A percentile compares a stretch with the other conserved stretches of the same genome.
phyloP scores from a whole-genome alignment of 306 rosid genomes.

The Cicer pinnatifidum region DNA sequence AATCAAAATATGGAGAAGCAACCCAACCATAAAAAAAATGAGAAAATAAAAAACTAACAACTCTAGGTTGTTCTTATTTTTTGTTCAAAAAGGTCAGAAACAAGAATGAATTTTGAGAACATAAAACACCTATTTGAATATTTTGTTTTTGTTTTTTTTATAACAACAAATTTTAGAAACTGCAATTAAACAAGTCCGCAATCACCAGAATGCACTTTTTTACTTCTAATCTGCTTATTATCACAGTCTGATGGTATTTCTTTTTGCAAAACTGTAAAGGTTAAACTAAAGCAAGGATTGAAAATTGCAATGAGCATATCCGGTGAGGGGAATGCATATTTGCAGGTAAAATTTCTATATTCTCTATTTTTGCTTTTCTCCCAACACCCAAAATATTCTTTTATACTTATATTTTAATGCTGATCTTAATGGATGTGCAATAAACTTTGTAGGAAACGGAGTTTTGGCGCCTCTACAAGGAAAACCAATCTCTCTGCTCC shows the following conservation, averaged over 20 bases:
- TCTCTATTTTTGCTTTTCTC: neutral
- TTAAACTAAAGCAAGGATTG: conserved; percentile 91
- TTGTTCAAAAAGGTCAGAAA: neutral
- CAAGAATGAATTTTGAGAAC: neutral
- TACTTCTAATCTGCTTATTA: conserved; percentile 28
- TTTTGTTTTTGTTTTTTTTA: neutral
- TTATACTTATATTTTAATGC: neutral
- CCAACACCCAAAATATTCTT: neutral
- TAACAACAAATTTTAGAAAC: neutral
- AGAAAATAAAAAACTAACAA: neutral
- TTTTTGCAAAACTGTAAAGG: conserved; percentile 56
- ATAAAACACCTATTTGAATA: neutral
- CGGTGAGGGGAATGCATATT: conserved; percentile 82
- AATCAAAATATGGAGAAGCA: neutral
- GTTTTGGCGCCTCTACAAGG: conserved; percentile 91
- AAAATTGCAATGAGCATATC: conserved; percentile 89
- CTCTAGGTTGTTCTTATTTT: neutral
- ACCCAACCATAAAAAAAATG: neutral
- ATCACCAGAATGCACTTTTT: conserved; percentile 26
- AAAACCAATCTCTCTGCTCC: conserved; percentile 69
- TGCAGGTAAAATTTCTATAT: conserved; percentile 64
- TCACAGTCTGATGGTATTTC: conserved; percentile 32
- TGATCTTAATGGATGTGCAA: conserved; percentile 8
- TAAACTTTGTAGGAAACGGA: conserved; percentile 65
- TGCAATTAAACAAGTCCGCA: neutral